phyloP scores from a whole-genome alignment of 2,329 filamentous ascomycete species.

The Didymella pinodella region DNA sequence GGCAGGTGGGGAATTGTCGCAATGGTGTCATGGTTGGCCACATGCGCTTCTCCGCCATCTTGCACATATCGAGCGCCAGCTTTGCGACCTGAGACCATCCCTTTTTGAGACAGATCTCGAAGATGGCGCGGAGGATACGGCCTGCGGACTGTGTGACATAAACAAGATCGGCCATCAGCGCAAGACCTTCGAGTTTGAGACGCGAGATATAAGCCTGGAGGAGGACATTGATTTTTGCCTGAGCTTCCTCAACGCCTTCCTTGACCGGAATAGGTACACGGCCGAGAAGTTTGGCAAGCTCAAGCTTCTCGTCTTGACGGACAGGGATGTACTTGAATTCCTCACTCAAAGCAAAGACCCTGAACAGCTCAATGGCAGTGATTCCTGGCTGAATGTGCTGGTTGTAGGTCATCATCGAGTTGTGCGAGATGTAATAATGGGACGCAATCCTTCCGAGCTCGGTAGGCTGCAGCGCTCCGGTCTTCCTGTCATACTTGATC shows the following conservation, averaged over 20 bases:
- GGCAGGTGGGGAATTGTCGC: slow-evolving; percentile 81
- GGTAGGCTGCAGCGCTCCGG: slow-evolving; percentile 85
- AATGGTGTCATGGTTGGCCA: slow-evolving; percentile 99
- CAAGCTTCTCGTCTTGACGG: slow-evolving; percentile 95
- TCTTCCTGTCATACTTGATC: slow-evolving; percentile 94
- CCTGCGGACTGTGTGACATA: slow-evolving; percentile 98
- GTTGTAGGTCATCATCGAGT: slow-evolving; percentile 97
- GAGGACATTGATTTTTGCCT: slow-evolving; percentile 97
- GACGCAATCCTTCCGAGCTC: slow-evolving; percentile 95
- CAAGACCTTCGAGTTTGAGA: slow-evolving; percentile 90
- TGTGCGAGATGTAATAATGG: slow-evolving; percentile 97
- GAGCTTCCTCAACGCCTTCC: slow-evolving; percentile 94
- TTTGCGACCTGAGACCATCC: slow-evolving; percentile 95
- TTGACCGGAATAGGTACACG: slow-evolving; percentile 96
- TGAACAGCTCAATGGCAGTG: slow-evolving; percentile 93
- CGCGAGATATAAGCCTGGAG: slow-evolving; percentile 96
- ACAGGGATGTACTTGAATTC: slow-evolving; percentile 99
- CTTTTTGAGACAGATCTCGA: slow-evolving; percentile 97
- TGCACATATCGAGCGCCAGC: slow-evolving; percentile 91
- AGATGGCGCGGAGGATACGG: slow-evolving; percentile 92
- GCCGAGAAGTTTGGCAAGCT: slow-evolving; percentile 88
- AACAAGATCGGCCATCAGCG: slow-evolving; percentile 97
- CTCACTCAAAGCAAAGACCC: slow-evolving; percentile 92
- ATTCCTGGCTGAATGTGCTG: slow-evolving; percentile 93
- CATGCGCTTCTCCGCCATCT: slow-evolving; percentile 99